phyloP scores from a whole-genome alignment of 225 moss, liverwort and hornwort species.

The Pleurozium schreberi region DNA sequence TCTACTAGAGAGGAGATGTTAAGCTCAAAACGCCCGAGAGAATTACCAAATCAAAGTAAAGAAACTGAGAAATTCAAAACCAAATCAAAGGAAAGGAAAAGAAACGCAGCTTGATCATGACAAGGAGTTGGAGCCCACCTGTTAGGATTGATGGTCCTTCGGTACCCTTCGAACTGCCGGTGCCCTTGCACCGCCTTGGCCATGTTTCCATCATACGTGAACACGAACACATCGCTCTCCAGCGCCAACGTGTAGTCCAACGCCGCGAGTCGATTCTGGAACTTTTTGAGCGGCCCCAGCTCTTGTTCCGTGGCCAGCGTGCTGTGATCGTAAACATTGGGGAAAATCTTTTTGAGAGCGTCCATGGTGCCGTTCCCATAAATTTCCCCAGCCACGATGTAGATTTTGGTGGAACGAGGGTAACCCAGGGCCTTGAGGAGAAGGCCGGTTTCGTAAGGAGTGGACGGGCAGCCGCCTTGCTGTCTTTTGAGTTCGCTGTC shows the following conservation, averaged over 20 bases:
- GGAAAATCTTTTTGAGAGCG: slow-evolving; percentile 36
- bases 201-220: slow-evolving; percentile 92
- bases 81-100: not conserved
- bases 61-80: too few species aligned
- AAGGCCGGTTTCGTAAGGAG: slow-evolving; percentile 64
- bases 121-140: slow-evolving; percentile 18
- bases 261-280: slow-evolving; percentile 80
- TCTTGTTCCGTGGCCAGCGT: slow-evolving; percentile 53
- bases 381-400: slow-evolving; percentile 85
- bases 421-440: slow-evolving; percentile 72
- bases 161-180: slow-evolving; percentile 68
- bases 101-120: not conserved
- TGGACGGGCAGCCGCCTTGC: slow-evolving; percentile 81
- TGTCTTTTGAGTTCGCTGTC: slow-evolving; percentile 66
- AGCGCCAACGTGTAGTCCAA: slow-evolving; percentile 72
- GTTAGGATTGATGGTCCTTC: slow-evolving; percentile 73
- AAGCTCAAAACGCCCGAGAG: not conserved
- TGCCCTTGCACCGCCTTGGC: slow-evolving; percentile 93
- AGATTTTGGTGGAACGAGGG: slow-evolving; percentile 63
- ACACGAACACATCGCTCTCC: slow-evolving; percentile 80
- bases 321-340: slow-evolving; percentile 59
- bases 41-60: too few species aligned
- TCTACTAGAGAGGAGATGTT: too few species aligned
- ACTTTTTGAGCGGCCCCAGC: slow-evolving; percentile 33
- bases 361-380: slow-evolving; percentile 74